Base-by-base conservation (phyloP, 805 yeast genomes). In the Ogataea nitratoaversa region DNA sequence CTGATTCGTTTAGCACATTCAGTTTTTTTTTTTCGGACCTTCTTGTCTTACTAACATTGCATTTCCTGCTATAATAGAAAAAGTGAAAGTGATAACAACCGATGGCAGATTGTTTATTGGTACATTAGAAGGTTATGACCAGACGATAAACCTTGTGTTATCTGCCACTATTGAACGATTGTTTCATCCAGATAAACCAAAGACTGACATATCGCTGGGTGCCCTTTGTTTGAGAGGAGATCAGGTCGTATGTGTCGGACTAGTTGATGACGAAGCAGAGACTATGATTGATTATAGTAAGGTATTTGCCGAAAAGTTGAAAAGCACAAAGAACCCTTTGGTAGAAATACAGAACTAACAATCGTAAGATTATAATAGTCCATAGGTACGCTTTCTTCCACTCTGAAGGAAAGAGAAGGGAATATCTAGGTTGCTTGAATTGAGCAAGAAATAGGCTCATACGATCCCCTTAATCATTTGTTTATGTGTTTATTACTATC, bases 81-180 rank as follows among this genome's bases (percentile, higher is more conserved):
- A 65, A 47, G 79, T 79, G 12, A 71, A 78, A 38, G 69, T 79
- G 23, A 62, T 79, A 33, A 76, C 82, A 3, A 66, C 79, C 6
- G 82, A 77, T 47, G 84, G 82, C 9, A 63, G 76, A 36, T 65
- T 71, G 38, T 66, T 74, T 32, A 54, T 67, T 29, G 82, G 78
- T 4, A 62, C 52, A 17, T 52, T 76, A 14, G 72, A 70, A 48
- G 88, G 90, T 6, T 82, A 67, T 50, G 91, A 84, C 56, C 76
- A 78, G 46, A 67, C 76, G 33, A 75, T 84, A 19, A 84, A 84
- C 53, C 52, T 84, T 27, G 65, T 82, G 30, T 59, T 83, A 30
- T 62, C 76, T 3, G 60, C 68, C 30, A 70, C 82, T 14, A 56
- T 63, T 17, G 84, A 80, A 53, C 59, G 82, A 35, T 54, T 77